These are phyloP conservation scores for Picea glauca DNA, from an alignment of 75 land plant species.

Conservation along the genomic window DNA sequence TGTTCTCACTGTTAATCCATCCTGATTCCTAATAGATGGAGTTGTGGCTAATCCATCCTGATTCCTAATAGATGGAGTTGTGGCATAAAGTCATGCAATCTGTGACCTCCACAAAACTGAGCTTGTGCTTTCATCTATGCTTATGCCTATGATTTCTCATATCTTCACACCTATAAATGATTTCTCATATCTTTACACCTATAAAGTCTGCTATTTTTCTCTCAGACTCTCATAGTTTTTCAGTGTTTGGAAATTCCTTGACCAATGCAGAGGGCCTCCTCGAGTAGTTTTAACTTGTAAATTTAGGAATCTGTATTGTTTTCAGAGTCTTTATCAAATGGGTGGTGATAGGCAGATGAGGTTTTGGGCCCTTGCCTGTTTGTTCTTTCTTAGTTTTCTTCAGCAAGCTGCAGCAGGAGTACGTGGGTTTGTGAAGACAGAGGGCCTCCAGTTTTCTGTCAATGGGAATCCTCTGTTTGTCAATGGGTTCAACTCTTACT, in stretches of 20 bases:
- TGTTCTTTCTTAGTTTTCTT: background rate
- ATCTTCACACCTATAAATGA: background rate
- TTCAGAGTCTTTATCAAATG: background rate
- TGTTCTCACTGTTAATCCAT: too few species aligned
- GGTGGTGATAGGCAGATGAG: background rate
- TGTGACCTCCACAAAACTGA: background rate
- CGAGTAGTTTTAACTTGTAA: too few species aligned
- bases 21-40: too few species aligned
- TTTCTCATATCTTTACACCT: background rate
- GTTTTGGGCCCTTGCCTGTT: background rate
- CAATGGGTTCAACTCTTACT: conserved; percentile 67
- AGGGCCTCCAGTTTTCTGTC: conserved; percentile 31
- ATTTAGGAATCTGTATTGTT: background rate
- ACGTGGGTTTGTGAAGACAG: conserved; percentile 22
- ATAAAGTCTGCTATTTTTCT: background rate
- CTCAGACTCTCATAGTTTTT: too few species aligned
- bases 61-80: too few species aligned
- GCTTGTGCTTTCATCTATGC: too few species aligned
- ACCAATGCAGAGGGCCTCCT: background rate
- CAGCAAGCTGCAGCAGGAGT: background rate
- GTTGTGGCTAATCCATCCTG: too few species aligned
- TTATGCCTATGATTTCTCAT: background rate
- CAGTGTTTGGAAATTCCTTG: too few species aligned
- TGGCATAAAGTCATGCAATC: background rate
- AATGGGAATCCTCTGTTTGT: conserved; percentile 39